Conservation (phyloP, 768 basidiomycete species). For the Auricularia sp. region DNA sequence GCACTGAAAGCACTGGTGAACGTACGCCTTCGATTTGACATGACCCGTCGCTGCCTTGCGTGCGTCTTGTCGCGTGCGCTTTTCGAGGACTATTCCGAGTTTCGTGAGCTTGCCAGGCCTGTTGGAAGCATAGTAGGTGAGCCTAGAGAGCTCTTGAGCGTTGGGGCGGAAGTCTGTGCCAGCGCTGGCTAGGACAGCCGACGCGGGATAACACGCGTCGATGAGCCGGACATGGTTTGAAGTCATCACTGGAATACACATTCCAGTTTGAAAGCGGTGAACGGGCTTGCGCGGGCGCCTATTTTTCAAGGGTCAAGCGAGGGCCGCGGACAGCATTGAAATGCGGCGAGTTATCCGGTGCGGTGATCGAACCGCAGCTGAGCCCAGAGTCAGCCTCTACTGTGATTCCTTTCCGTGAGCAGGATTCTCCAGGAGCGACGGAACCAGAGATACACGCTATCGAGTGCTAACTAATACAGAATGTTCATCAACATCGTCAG, state of each 20-base stretch:
- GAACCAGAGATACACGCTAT: neutral
- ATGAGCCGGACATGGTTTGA: conserved; percentile 79
- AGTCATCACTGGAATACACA: conserved; percentile 61
- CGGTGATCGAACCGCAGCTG: neutral
- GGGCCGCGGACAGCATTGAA: neutral
- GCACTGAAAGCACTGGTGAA: conserved; percentile 10
- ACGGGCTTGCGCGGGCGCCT: neutral
- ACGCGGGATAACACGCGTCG: conserved; percentile 77
- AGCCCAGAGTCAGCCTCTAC: neutral
- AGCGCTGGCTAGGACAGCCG: conserved; percentile 60
- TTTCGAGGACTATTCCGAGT: conserved; percentile 67
- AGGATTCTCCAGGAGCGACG: no score
- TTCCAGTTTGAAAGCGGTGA: conserved; percentile 17
- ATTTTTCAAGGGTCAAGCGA: neutral
- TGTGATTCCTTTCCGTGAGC: neutral
- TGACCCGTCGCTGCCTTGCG: conserved; percentile 67
- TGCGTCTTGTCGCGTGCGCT: conserved; percentile 54
- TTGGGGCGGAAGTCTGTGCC: conserved; percentile 75
- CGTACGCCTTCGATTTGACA: conserved; percentile 69
- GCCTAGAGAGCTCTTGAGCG: conserved; percentile 71
- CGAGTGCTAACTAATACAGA: neutral
- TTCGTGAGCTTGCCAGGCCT: conserved; percentile 73
- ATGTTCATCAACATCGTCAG: neutral
- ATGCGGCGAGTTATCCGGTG: neutral
- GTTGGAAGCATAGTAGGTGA: conserved; percentile 84